Evolutionary conservation across 371 early-diverging fungal species (phyloP).

Genomic region (Mucor racemosus): DNA sequence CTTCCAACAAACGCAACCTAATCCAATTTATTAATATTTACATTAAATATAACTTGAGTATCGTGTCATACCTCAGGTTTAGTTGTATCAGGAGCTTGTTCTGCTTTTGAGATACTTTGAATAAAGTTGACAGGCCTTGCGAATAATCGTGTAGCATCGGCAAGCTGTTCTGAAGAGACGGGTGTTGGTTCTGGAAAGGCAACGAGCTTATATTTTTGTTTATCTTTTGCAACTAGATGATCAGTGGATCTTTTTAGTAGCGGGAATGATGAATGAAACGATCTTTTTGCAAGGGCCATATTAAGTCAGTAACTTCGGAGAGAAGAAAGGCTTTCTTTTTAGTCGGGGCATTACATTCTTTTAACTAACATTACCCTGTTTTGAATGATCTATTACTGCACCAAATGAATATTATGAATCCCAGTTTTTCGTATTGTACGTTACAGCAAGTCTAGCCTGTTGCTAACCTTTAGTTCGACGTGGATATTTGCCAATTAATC

Average conservation of each 20-base stretch:
- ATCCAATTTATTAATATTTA: neutral
- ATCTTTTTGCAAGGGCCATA: conserved; percentile 22
- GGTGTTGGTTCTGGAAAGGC: conserved; percentile 34
- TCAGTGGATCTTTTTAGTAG: conserved; percentile 9
- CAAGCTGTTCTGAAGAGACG: conserved; percentile 24
- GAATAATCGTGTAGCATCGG: conserved; percentile 39
- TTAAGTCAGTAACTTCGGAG: neutral
- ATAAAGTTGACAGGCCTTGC: conserved; percentile 47
- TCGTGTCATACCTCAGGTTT: conserved; percentile 37
- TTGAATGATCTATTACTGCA: too few relatives aligned
- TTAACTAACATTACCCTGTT: too few relatives aligned
- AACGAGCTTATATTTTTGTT: conserved; percentile 23
- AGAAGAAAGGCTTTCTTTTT: neutral
- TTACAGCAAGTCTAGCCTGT: too few relatives aligned
- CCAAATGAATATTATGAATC: too few relatives aligned
- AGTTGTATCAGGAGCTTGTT: conserved; percentile 36
- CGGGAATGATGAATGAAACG: conserved; percentile 10
- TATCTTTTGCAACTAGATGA: conserved; percentile 21
- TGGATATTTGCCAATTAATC: too few relatives aligned
- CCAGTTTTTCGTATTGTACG: too few relatives aligned
- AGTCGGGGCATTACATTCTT: too few relatives aligned
- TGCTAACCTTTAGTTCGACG: too few relatives aligned
- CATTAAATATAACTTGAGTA: neutral
- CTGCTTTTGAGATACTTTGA: conserved; percentile 37
- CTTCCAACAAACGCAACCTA: conserved; percentile 79